phyloP scores from a whole-genome alignment of 768 basidiomycete species.

The Guyanaporus albipodus region DNA sequence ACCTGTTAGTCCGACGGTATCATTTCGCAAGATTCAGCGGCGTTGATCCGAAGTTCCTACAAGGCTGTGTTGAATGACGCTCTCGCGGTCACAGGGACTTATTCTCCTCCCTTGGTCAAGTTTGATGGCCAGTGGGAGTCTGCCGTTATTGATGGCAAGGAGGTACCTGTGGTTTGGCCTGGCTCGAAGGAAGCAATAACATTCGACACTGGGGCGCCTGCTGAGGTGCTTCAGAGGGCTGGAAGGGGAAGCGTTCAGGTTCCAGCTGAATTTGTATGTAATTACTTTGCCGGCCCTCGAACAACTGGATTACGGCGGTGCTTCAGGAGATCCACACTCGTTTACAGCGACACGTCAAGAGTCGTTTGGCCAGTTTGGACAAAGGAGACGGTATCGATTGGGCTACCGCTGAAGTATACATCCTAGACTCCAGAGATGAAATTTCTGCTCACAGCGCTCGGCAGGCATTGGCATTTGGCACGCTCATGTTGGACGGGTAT shows the following conservation, averaged over 20 bases:
- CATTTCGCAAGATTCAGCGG: slow-evolving; percentile 48
- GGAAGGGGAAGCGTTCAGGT: slow-evolving; percentile 66
- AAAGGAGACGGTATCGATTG: slow-evolving; percentile 76
- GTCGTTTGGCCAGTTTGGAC: slow-evolving; percentile 65
- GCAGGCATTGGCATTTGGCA: slow-evolving; percentile 84
- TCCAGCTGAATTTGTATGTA: slow-evolving; percentile 61
- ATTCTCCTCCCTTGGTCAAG: slow-evolving; percentile 50
- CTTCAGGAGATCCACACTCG: slow-evolving; percentile 74
- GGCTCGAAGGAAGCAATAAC: slow-evolving; percentile 47
- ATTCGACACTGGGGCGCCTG: slow-evolving; percentile 66
- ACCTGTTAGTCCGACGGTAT: slow-evolving; percentile 28
- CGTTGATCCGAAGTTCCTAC: slow-evolving; percentile 51
- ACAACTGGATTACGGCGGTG: neutral
- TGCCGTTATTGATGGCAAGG: slow-evolving; percentile 7
- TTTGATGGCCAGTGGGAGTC: slow-evolving; percentile 63
- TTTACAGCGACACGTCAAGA: slow-evolving; percentile 74
- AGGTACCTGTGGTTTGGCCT: slow-evolving; percentile 50
- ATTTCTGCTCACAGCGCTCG: neutral
- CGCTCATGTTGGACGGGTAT: slow-evolving; percentile 75
- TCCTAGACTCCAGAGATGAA: neutral
- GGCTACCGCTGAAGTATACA: slow-evolving; percentile 78
- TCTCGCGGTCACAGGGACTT: slow-evolving; percentile 47
- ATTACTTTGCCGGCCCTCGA: neutral
- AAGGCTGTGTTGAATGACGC: slow-evolving; percentile 61
- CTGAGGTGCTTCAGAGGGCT: slow-evolving; percentile 48